Percentiles rank a stretch among this genome's conserved stretches.
Conservation (phyloP, 1,139 yeast genomes). For the Zygosaccharomyces pseudobailii region DNA sequence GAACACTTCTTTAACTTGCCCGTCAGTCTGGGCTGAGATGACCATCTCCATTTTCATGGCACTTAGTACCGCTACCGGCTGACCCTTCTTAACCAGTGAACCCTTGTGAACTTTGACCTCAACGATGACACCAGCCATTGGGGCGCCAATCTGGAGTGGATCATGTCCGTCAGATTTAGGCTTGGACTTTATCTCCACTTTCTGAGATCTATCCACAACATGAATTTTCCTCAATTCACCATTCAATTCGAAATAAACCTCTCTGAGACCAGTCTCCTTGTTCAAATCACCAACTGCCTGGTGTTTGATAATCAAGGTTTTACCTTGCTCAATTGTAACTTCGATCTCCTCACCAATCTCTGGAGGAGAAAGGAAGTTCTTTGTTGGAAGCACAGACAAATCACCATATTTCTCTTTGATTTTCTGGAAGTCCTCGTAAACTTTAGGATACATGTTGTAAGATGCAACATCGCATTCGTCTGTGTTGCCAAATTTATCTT, state of each 20-base stretch:
- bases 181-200: slow-evolving; percentile 78
- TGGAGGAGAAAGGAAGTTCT: slow-evolving; percentile 82
- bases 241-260: slow-evolving; percentile 94
- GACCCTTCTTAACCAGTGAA: slow-evolving; percentile 90
- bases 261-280: slow-evolving; percentile 82
- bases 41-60: slow-evolving; percentile 99
- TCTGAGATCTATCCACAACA: slow-evolving; percentile 80
- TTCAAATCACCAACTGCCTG: slow-evolving; percentile 91
- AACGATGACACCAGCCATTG: slow-evolving; percentile 98
- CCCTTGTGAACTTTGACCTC: slow-evolving; percentile 90
- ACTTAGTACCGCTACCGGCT: slow-evolving; percentile 86
- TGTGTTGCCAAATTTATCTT: slow-evolving; percentile 55
- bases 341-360: slow-evolving; percentile 81
- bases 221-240: slow-evolving; percentile 98
- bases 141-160: slow-evolving; percentile 94
- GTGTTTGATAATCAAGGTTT: slow-evolving; percentile 82
- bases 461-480: slow-evolving; percentile 89
- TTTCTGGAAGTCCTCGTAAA: slow-evolving; percentile 80
- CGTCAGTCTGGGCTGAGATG: slow-evolving; percentile 84
- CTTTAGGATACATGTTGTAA: slow-evolving; percentile 97
- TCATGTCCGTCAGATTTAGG: slow-evolving; percentile 85
- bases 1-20: slow-evolving; percentile 69
- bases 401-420: slow-evolving; percentile 80
- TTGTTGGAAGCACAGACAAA: slow-evolving; percentile 87
- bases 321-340: slow-evolving; percentile 92